phyloP scores from a whole-genome alignment of 495 filamentous ascomycete species.

The Thermothielavioides terrestris region DNA sequence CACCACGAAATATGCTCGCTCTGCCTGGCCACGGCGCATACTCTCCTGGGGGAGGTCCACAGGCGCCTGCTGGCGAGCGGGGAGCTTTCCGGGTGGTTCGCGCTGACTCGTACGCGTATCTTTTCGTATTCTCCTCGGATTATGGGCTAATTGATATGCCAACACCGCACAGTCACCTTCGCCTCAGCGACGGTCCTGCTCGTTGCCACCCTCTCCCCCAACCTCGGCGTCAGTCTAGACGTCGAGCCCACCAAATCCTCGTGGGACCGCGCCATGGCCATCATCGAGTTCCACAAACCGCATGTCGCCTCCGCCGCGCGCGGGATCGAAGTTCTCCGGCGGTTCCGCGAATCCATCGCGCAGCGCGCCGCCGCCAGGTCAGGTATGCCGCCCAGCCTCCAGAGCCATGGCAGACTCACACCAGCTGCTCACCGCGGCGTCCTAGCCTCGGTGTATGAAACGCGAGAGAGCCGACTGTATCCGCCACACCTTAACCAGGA shows the following conservation, averaged over 20 bases:
- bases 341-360: slow-evolving; percentile 3
- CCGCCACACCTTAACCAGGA: background rate
- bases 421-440: background rate
- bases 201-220: slow-evolving; percentile 9
- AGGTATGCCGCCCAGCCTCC: background rate
- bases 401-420: too few relatives aligned
- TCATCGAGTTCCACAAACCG: slow-evolving; percentile 8
- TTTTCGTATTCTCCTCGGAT: background rate
- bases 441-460: background rate
- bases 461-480: background rate
- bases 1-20: slow-evolving; percentile 13
- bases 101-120: slow-evolving; percentile 13
- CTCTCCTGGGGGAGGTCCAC: slow-evolving; percentile 14
- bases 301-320: slow-evolving; percentile 8
- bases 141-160: background rate
- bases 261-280: slow-evolving; percentile 13
- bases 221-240: slow-evolving; percentile 8
- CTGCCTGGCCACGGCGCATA: slow-evolving; percentile 11
- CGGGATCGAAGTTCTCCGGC: slow-evolving; percentile 7
- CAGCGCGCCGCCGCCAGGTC: background rate
- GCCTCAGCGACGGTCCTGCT: slow-evolving; percentile 10
- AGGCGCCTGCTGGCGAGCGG: background rate
- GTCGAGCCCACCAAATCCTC: slow-evolving; percentile 8
- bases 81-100: slow-evolving; percentile 7
- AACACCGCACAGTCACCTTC: slow-evolving; percentile 10